Conservation (phyloP, 2,329 filamentous ascomycete genomes). For the Westerdykella sp. region DNA sequence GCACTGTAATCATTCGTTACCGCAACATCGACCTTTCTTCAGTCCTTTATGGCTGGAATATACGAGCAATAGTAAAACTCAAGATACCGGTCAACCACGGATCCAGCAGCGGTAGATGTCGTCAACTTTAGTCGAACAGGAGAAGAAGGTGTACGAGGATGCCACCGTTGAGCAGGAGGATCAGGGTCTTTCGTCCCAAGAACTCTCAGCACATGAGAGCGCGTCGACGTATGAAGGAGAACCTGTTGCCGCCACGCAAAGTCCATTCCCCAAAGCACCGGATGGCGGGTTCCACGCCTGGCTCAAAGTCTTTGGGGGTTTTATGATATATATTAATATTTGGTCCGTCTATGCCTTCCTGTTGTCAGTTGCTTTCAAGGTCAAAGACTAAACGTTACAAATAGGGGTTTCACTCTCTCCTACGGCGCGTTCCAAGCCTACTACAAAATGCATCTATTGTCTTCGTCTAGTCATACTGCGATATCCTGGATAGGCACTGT, state of each 20-base stretch:
- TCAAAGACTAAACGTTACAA: background rate
- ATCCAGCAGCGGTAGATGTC: no score
- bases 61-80: no score
- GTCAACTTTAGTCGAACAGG: no score
- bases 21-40: no score
- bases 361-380: background rate
- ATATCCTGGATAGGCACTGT: slow-evolving; percentile 45
- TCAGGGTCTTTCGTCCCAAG: background rate
- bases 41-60: no score
- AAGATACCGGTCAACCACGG: no score
- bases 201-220: background rate
- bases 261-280: slow-evolving; percentile 24
- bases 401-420: slow-evolving; percentile 38
- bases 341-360: slow-evolving; percentile 16
- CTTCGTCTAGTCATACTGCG: slow-evolving; percentile 27
- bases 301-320: slow-evolving; percentile 36
- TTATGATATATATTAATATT: slow-evolving; percentile 36
- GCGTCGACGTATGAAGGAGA: slow-evolving; percentile 12
- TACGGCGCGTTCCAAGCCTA: slow-evolving; percentile 44
- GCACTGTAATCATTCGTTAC: no score
- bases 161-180: no score
- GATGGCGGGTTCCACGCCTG: slow-evolving; percentile 36
- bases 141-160: no score
- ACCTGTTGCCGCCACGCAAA: slow-evolving; percentile 15
- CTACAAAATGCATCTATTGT: slow-evolving; percentile 39